Evolutionary conservation across 148 eudicot genomes (phyloP).

Genomic region (Bassia scoparia): DNA sequence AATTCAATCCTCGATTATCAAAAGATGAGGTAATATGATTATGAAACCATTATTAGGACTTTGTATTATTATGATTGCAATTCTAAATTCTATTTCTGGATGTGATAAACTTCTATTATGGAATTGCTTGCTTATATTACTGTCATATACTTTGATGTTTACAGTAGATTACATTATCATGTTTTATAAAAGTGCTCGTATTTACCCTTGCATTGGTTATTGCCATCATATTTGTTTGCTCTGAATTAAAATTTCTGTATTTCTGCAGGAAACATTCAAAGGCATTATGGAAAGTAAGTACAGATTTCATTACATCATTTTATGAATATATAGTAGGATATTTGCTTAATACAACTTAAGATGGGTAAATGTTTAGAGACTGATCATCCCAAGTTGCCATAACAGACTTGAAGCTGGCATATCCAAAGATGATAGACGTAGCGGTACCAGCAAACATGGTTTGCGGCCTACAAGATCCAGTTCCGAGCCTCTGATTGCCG

Average conservation of each 20-base stretch:
- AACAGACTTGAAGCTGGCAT: constrained; percentile 78
- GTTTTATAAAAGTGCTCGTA: too few species aligned
- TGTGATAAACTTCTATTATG: too few species aligned
- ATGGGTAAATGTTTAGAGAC: not conserved
- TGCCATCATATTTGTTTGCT: not conserved
- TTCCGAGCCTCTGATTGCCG: constrained; percentile 5
- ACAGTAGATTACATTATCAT: too few species aligned
- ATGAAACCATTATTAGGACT: constrained; percentile 6
- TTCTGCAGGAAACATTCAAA: constrained; percentile 75
- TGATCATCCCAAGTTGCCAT: constrained; percentile 11
- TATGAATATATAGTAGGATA: too few species aligned
- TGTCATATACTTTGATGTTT: too few species aligned
- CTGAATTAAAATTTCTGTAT: too few species aligned
- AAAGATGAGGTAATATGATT: constrained; percentile 63
- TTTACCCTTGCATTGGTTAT: not conserved
- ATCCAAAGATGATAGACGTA: constrained; percentile 87
- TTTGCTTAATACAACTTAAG: too few species aligned
- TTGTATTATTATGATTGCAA: too few species aligned
- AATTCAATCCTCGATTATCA: constrained; percentile 76
- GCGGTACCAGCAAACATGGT: constrained; percentile 94
- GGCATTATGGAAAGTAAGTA: constrained; percentile 83
- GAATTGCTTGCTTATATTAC: too few species aligned
- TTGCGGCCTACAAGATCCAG: constrained; percentile 76
- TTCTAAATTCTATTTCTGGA: too few species aligned
- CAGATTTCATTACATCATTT: not conserved